Evolutionary conservation across 768 basidiomycete species (phyloP).

Genomic region (Amylocystis lapponica): DNA sequence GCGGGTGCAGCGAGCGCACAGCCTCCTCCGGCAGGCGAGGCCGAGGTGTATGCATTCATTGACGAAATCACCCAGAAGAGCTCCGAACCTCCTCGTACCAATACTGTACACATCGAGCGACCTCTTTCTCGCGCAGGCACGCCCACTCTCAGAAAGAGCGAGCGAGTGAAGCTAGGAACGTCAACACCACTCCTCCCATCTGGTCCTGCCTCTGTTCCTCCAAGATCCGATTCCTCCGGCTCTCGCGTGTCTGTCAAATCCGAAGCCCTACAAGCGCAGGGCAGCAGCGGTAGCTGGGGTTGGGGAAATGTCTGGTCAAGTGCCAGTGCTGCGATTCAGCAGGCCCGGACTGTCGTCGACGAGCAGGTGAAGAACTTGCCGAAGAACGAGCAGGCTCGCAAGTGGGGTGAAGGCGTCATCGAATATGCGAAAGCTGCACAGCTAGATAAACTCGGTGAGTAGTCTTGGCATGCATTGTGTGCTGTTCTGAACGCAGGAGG

Average conservation of each 20-base stretch:
- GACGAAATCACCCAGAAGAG: constrained; percentile 94
- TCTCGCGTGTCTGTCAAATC: constrained; percentile 13
- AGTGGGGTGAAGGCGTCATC: constrained; percentile 81
- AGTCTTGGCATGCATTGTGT: background rate
- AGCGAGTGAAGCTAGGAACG: constrained; percentile 64
- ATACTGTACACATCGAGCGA: constrained; percentile 51
- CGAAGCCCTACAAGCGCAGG: constrained; percentile 12
- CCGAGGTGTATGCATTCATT: constrained; percentile 86
- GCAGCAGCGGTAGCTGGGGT: constrained; percentile 46
- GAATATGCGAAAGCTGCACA: constrained; percentile 85
- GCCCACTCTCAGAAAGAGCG: constrained; percentile 67
- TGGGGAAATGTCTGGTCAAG: constrained; percentile 90
- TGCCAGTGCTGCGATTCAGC: constrained; percentile 81
- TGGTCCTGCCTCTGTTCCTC: constrained; percentile 24
- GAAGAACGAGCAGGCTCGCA: constrained; percentile 80
- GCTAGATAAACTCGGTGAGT: constrained; percentile 81
- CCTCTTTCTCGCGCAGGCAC: constrained; percentile 63
- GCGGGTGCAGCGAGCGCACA: constrained; percentile 19
- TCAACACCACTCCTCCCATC: constrained; percentile 30
- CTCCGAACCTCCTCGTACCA: constrained; percentile 63
- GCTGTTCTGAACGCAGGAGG: no score
- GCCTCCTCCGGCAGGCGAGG: constrained; percentile 47
- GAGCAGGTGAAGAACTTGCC: constrained; percentile 89
- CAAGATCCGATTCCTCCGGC: constrained; percentile 19
- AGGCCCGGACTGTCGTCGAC: constrained; percentile 84